Evolutionary conservation across 257 asterid species (phyloP).

Genomic region (Forsythia viridissima): DNA sequence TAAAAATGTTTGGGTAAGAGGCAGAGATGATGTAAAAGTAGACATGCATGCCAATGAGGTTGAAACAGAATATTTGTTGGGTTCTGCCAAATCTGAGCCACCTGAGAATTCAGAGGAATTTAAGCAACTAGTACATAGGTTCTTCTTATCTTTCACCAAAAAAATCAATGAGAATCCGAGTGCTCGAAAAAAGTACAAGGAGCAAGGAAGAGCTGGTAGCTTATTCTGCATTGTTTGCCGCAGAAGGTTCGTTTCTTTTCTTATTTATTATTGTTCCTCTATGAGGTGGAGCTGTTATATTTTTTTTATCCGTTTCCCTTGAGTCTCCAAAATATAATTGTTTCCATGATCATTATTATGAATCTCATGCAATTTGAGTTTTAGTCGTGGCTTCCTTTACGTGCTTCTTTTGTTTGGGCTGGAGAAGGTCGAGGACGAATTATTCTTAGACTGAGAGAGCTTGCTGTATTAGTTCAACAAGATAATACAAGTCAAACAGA

Average conservation of each 20-base stretch:
- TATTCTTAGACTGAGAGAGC: neutral
- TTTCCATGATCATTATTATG: neutral
- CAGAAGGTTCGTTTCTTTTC: conserved; percentile 37
- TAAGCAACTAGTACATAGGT: conserved; percentile 26
- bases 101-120: conserved; percentile 35
- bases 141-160: conserved; percentile 33
- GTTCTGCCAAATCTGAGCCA: conserved; percentile 26
- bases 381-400: neutral
- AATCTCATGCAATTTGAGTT: neutral
- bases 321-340: neutral
- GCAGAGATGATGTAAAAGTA: conserved; percentile 16
- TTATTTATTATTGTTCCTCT: neutral
- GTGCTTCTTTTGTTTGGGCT: neutral
- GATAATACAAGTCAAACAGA: neutral
- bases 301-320: neutral
- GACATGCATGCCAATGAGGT: conserved; percentile 17
- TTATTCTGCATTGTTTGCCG: conserved; percentile 42
- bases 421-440: neutral
- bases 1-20: conserved; percentile 30
- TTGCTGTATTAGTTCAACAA: neutral
- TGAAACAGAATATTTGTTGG: conserved; percentile 16
- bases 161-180: conserved; percentile 27
- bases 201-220: conserved; percentile 42
- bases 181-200: conserved; percentile 40
- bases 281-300: neutral